Conservation (phyloP, 345 rosid species). For the Eucalyptus leucophloia region DNA sequence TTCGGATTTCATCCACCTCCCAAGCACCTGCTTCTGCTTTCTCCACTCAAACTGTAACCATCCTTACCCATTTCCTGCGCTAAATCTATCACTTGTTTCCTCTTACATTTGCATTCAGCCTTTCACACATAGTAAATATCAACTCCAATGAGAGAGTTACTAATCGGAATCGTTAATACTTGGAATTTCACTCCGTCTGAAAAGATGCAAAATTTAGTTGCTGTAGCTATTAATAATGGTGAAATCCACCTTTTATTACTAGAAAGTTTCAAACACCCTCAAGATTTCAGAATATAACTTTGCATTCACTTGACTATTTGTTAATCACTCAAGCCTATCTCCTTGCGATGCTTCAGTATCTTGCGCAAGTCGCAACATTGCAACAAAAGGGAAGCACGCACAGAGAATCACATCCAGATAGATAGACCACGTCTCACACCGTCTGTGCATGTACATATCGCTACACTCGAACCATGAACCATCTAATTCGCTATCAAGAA, state of each 20-base stretch:
- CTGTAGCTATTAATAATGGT: background rate
- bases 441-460: background rate
- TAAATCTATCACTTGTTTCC: too few species aligned
- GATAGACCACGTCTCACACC: too few species aligned
- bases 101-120: too few species aligned
- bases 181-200: background rate
- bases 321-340: background rate
- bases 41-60: too few species aligned
- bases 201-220: background rate
- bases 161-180: too few species aligned
- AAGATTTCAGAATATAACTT: background rate
- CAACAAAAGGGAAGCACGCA: background rate
- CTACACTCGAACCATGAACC: background rate
- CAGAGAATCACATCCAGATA: background rate
- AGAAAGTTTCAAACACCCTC: background rate
- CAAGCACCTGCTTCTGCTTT: too few species aligned
- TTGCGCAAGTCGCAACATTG: background rate
- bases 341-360: background rate
- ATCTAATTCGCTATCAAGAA: background rate
- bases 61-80: too few species aligned
- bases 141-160: background rate
- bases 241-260: background rate
- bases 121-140: too few species aligned
- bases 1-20: too few species aligned
- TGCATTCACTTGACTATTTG: background rate